Base-by-base conservation (phyloP, 345 rosid species). In the Brassica juncea region DNA sequence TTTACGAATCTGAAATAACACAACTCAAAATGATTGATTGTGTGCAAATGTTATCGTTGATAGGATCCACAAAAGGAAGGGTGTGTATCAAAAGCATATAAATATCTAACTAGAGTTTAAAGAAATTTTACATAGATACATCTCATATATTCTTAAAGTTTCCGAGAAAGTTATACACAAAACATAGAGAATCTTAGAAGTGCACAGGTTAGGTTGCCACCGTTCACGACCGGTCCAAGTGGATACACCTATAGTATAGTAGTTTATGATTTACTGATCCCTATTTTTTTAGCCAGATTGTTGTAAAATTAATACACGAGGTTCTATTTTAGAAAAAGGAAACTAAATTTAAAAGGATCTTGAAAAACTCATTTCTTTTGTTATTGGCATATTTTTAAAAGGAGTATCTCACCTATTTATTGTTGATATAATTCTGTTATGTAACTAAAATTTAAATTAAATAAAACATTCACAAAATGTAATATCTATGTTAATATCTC, bases 61-160 rank as follows among this genome's bases (percentile, higher is more conserved):
- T 66, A 59, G 15, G 78, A 44, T 62, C 78, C 78, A 60, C 74
- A 59, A 79, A 79, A 79, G 74, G 39, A 73, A 67, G 78, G 82
- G 70, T 39, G 44, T 79, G 57, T 68, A 79, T 67, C 55, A 73
- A 79, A 73, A 73, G 78, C 23, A 67, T 66, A 66, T 66, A 58
- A 72, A 78, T 78, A 79, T 79, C 77, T 72, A 72, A 42, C 32
- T 64, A 16, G 11, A 71, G n/a, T 52, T 44, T 12, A 9, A 14
- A 68, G 21, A 32, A 77, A 25, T 6, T 5, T 15, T 42, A 68
- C 57, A 30, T 31, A 21, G 15, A 16, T 66, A 39, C 44, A 12
- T 31, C 4, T 21, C 52, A 70, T 23, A 58, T 44, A 23, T 34
- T 62, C 54, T 70, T 60, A 37, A 39, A 27, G 19, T 61, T 44